These are phyloP conservation scores for Fusarium tuaranense DNA, from an alignment of 2,329 filamentous ascomycete species.

Conservation along the genomic window DNA sequence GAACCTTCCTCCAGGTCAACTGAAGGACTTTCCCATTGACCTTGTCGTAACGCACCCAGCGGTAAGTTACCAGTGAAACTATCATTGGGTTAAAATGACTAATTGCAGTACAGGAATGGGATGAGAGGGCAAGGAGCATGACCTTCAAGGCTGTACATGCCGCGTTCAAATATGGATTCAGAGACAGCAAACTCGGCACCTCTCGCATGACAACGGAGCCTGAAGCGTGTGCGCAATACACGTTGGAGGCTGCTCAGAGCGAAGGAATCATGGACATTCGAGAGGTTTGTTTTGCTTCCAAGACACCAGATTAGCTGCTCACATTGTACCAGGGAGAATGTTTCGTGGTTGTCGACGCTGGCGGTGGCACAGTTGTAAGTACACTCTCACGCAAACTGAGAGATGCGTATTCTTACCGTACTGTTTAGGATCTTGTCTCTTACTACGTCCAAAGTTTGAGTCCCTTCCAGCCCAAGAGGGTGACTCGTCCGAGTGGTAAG, in stretches of 20 bases:
- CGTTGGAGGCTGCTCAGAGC: constrained; percentile 4
- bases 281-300: background rate
- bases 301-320: background rate
- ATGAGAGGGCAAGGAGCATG: constrained; percentile 17
- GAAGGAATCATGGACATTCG: constrained; percentile 5
- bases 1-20: background rate
- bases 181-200: background rate
- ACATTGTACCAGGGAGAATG: constrained; percentile 8
- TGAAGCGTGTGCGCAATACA: constrained; percentile 29
- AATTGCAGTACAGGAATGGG: constrained; percentile 13
- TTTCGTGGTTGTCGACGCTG: constrained; percentile 30
- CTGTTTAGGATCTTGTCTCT: constrained; percentile 16
- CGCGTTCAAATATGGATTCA: constrained; percentile 15
- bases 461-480: background rate
- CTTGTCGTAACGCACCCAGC: constrained; percentile 26
- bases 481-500: background rate
- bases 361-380: constrained; percentile 29
- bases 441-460: constrained; percentile 16
- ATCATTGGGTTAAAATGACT: background rate
- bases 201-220: constrained; percentile 19
- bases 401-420: background rate
- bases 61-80: background rate
- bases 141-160: constrained; percentile 25
- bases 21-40: constrained; percentile 20
- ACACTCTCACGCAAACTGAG: background rate